These are phyloP conservation scores for Neofusicoccum ribis DNA, from an alignment of 2,329 filamentous ascomycete genomes.

Conservation along the genomic window DNA sequence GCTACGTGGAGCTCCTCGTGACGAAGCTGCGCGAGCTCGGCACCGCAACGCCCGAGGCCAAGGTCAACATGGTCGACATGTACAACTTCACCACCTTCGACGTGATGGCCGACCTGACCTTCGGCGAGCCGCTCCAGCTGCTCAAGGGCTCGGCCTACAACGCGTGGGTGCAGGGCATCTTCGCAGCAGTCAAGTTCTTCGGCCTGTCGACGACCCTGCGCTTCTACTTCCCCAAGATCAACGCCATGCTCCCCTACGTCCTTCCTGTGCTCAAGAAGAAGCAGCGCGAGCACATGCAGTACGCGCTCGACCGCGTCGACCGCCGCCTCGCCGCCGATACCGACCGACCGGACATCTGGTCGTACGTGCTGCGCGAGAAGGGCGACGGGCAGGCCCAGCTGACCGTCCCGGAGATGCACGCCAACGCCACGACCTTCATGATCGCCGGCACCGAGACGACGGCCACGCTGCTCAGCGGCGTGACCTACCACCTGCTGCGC, in stretches of 20 bases:
- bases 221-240: conserved; percentile 16
- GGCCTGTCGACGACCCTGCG: conserved; percentile 9
- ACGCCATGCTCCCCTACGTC: conserved; percentile 1
- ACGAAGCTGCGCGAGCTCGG: conserved; percentile 42
- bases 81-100: conserved; percentile 39
- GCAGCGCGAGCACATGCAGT: conserved; percentile 7
- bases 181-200: conserved; percentile 26
- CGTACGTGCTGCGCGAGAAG: conserved; percentile 14
- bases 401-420: conserved; percentile 22
- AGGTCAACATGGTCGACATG: conserved; percentile 21
- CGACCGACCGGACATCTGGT: conserved; percentile 12
- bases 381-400: neutral
- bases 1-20: conserved; percentile 32
- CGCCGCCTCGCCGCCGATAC: neutral
- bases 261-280: neutral
- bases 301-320: conserved; percentile 11
- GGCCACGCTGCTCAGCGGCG: conserved; percentile 39
- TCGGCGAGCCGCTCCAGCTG: conserved; percentile 34
- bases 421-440: conserved; percentile 26
- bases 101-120: conserved; percentile 36
- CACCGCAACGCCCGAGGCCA: conserved; percentile 23
- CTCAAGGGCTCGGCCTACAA: conserved; percentile 30
- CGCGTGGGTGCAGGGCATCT: conserved; percentile 35
- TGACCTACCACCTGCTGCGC: conserved; percentile 33
- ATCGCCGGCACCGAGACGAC: conserved; percentile 45